phyloP scores from a whole-genome alignment of 1,139 yeast species.

The Chernovozyma aurita region DNA sequence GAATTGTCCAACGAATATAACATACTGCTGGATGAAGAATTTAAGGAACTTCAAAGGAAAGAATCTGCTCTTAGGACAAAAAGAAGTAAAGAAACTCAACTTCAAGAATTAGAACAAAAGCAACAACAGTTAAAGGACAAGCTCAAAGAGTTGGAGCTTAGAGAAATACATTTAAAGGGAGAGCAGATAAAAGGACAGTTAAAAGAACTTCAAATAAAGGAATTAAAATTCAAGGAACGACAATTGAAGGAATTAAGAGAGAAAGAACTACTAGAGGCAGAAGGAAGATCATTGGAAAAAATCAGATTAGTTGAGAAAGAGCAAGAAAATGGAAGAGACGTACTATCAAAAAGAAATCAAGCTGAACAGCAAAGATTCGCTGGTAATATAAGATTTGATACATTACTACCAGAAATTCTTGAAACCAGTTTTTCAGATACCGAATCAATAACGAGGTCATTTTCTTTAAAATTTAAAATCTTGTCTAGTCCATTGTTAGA shows the following conservation, averaged over 20 bases:
- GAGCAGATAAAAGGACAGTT: conserved; percentile 6
- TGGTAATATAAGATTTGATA: background rate
- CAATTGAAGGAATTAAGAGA: conserved; percentile 2
- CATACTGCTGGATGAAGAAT: conserved; percentile 6
- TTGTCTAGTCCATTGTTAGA: background rate
- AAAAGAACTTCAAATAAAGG: conserved; percentile 4
- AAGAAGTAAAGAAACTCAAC: background rate
- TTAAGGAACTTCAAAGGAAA: conserved; percentile 5
- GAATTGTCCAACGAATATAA: background rate
- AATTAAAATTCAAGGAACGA: conserved; percentile 6
- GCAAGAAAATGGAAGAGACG: background rate
- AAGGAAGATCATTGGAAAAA: background rate
- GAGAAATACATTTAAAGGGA: conserved; percentile 6
- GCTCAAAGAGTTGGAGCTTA: conserved; percentile 4
- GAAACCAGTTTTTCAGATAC: background rate
- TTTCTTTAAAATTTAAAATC: background rate
- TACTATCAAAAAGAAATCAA: background rate
- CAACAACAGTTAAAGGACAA: conserved; percentile 4
- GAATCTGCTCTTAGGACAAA: conserved; percentile 1
- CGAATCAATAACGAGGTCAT: background rate
- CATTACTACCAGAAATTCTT: conserved; percentile 1
- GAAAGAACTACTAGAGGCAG: background rate
- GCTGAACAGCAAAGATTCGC: background rate
- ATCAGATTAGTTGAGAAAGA: background rate
- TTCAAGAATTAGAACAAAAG: conserved; percentile 4